Base-by-base conservation (phyloP, 2,329 filamentous ascomycete genomes). In the Apiospora phragmitis region DNA sequence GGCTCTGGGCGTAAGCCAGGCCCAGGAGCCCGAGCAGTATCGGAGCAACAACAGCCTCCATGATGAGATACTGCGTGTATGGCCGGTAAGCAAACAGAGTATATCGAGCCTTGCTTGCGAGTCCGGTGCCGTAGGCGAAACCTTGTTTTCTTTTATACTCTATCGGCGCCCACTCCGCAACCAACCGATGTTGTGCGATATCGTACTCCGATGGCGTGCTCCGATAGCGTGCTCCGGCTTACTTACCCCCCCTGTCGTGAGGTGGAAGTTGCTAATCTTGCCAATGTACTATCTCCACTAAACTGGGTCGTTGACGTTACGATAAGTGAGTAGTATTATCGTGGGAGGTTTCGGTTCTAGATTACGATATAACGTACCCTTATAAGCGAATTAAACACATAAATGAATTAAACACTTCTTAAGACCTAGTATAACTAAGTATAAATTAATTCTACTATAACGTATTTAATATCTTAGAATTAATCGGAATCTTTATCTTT, bases 151-250 rank as follows among this genome's bases (percentile, higher is more conserved):
- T 41, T 66, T 66, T 66, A 42, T 66, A 43, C 12, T 4, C 21
- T 4, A 9, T 9, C 35, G 35, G 24, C n/a, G 26, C 35, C 62
- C 1, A 26, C 62, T 24, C 41, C 35, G 41, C 35, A 41, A 26
- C 16, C 14, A 32, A 4, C n/a, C 35, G 41, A 11, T 8, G 8
- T 67, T 42, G 24, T 45, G 65, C 65, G 41, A 67, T 67, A n/a
- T 21, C n/a, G 38, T n/a, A 9, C 65, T 32, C 42, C 24, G 65
- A 67, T 67, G 65, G 65, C 65, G 65, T 67, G 65, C 65, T 67
- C 41, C 2, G 8, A 67, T 67, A 41, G 65, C 65, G 65, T 67
- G 65, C 65, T 67, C 41, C 2, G 8, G 32, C 1, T 12, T n/a
- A 62, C 55, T n/a, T n/a, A n/a, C n/a, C n/a, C n/a, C n/a, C 55